Percentiles rank a stretch among this genome's conserved stretches.
Evolutionary conservation across 2,329 filamentous ascomycete genomes (phyloP).

Genomic region (Grosmannia clavigera): DNA sequence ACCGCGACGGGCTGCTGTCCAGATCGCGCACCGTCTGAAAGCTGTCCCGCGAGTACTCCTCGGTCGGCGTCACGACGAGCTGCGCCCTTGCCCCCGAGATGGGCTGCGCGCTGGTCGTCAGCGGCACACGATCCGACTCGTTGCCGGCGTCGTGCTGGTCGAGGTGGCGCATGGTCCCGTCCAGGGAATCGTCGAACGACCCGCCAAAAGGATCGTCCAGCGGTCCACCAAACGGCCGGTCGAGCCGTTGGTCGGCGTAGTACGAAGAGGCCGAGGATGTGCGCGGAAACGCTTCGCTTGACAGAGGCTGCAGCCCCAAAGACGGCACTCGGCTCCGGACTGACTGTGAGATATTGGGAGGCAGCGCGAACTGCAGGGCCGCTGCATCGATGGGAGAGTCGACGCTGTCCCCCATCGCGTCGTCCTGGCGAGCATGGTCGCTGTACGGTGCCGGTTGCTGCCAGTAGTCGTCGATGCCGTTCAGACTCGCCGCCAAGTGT

Average conservation of each 20-base stretch:
- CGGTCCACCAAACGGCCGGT: slow-evolving; percentile 20
- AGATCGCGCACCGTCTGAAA: slow-evolving; percentile 44
- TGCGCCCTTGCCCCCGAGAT: slow-evolving; percentile 39
- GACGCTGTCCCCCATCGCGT: slow-evolving; percentile 22
- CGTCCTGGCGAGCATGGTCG: slow-evolving; percentile 21
- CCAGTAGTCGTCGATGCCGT: slow-evolving; percentile 40
- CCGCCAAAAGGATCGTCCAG: slow-evolving; percentile 9
- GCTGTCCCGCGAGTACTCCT: slow-evolving; percentile 36
- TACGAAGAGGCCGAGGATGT: slow-evolving; percentile 13
- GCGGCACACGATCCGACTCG: slow-evolving; percentile 46
- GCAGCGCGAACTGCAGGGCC: slow-evolving; percentile 41
- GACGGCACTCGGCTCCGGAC: neutral
- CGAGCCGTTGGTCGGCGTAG: slow-evolving; percentile 22
- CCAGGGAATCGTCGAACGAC: slow-evolving; percentile 16
- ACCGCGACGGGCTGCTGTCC: slow-evolving; percentile 40
- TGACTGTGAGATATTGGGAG: slow-evolving; percentile 33
- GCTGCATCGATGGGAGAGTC: slow-evolving; percentile 41
- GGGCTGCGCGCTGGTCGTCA: slow-evolving; percentile 42
- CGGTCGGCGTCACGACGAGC: slow-evolving; percentile 18
- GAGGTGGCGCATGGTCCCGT: neutral
- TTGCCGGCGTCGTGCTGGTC: slow-evolving; percentile 21
- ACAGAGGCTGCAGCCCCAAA: neutral
- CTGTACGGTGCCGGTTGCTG: slow-evolving; percentile 31
- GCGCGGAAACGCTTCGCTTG: neutral
- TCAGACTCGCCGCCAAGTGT: slow-evolving; percentile 22